Percentiles rank a stretch among this genome's conserved stretches.
Evolutionary conservation across 83 land plant genomes (phyloP).

Genomic region (Diphasiastrum complanatum): DNA sequence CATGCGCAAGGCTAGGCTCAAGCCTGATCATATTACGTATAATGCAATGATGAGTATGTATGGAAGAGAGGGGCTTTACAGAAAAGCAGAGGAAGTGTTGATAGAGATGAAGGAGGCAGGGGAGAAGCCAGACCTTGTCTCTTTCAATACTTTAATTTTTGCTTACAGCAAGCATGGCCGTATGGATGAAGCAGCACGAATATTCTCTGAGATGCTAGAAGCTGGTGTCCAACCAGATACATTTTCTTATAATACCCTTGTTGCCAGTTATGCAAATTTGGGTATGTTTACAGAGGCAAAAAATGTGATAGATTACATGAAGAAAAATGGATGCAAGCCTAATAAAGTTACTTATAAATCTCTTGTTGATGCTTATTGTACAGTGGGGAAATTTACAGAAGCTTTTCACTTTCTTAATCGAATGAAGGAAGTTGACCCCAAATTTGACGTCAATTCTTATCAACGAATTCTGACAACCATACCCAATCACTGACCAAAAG

Average conservation of each 20-base stretch:
- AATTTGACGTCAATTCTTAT: constrained; percentile 2
- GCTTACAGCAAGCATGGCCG: constrained; percentile 79
- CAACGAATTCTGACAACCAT: too few species aligned
- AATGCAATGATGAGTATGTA: constrained; percentile 87
- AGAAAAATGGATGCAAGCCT: constrained; percentile 62
- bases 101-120: constrained; percentile 42
- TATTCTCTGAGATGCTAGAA: constrained; percentile 54
- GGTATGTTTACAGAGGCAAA: constrained; percentile 63
- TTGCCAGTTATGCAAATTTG: constrained; percentile 46
- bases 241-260: constrained; percentile 71
- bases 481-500: too few species aligned
- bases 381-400: constrained; percentile 42
- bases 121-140: constrained; percentile 61
- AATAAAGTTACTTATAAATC: constrained; percentile 61
- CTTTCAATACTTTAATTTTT: constrained; percentile 70
- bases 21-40: constrained; percentile 67
- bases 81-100: constrained; percentile 67
- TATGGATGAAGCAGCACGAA: constrained; percentile 72
- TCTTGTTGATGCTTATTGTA: constrained; percentile 65
- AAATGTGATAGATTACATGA: constrained; percentile 70
- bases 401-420: constrained; percentile 30
- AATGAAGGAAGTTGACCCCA: constrained; percentile 18
- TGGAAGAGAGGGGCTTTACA: constrained; percentile 60
- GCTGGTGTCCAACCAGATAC: constrained; percentile 66
- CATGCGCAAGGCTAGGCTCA: constrained; percentile 44